Conservation (phyloP, 2,329 filamentous ascomycete species). For the Alternaria novae-zelandiae region DNA sequence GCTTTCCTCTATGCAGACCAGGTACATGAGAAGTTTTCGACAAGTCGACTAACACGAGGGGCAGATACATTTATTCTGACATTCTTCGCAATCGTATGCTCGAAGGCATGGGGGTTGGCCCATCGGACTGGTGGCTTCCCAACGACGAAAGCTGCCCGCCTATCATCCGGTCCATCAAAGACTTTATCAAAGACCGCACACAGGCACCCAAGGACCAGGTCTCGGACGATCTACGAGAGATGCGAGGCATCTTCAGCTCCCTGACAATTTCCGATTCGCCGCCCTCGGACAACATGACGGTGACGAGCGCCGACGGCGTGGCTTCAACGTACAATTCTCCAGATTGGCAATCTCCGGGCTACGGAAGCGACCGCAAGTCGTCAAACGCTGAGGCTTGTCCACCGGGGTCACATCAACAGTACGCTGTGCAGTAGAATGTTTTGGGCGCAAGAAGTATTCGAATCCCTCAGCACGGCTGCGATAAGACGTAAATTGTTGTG, state of each 20-base stretch:
- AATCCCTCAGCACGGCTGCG: not conserved
- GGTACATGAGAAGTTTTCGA: not conserved
- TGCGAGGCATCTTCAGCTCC: conserved; percentile 69
- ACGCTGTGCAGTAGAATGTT: conserved; percentile 17
- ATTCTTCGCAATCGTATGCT: conserved; percentile 78
- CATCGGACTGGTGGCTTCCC: conserved; percentile 88
- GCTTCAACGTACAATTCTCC: conserved; percentile 29
- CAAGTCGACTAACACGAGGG: conserved; percentile 11
- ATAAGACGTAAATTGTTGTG: conserved; percentile 3
- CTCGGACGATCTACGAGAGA: conserved; percentile 72
- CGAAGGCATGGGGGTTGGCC: conserved; percentile 74
- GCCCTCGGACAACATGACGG: conserved; percentile 33
- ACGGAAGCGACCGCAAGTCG: conserved; percentile 29
- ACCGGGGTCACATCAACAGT: conserved; percentile 16
- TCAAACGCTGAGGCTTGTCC: conserved; percentile 22
- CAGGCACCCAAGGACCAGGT: conserved; percentile 57
- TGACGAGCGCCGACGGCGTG: conserved; percentile 33
- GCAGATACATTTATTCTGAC: conserved; percentile 81
- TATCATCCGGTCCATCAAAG: conserved; percentile 77
- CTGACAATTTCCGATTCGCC: conserved; percentile 48
- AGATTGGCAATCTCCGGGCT: conserved; percentile 27
- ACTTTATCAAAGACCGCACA: conserved; percentile 80
- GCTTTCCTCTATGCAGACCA: not conserved
- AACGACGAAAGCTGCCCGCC: conserved; percentile 77
- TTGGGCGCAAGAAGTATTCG: not conserved